A percentile compares a stretch with the other conserved stretches of the same genome.
These are phyloP conservation scores for Cercospora beticola DNA, from an alignment of 2,329 filamentous ascomycete species.

Conservation along the genomic window DNA sequence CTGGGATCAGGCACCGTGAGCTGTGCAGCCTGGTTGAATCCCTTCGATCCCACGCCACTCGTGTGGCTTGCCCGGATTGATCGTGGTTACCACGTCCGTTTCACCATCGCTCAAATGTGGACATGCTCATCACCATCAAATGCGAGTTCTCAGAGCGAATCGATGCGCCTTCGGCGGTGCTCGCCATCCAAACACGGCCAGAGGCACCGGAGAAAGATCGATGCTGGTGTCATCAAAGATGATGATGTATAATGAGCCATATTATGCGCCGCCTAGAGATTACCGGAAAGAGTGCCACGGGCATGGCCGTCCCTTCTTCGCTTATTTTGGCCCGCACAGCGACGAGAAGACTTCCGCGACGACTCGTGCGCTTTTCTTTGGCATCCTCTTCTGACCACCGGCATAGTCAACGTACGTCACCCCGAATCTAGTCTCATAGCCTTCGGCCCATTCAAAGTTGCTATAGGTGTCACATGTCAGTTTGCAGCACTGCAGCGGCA, in stretches of 20 bases:
- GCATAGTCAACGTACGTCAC: constrained; percentile 81
- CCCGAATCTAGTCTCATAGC: constrained; percentile 82
- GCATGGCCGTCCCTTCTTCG: background rate
- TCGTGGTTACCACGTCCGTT: background rate
- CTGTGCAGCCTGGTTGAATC: constrained; percentile 1
- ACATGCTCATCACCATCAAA: background rate
- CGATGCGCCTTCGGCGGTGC: background rate
- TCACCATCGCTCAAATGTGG: background rate
- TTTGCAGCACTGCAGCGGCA: background rate
- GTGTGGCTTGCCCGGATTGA: background rate
- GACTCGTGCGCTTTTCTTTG: constrained; percentile 79
- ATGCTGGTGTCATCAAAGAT: constrained; percentile 7
- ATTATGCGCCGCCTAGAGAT: constrained; percentile 12
- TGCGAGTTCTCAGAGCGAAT: background rate
- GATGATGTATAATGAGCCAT: constrained; percentile 12
- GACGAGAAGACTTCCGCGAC: constrained; percentile 47
- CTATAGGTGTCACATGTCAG: constrained; percentile 37
- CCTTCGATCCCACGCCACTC: background rate
- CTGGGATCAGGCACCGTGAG: background rate
- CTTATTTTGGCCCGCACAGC: constrained; percentile 6
- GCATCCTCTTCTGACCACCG: constrained; percentile 72
- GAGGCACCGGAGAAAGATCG: constrained; percentile 4
- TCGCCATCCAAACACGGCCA: background rate
- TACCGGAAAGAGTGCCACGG: constrained; percentile 12
- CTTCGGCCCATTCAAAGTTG: constrained; percentile 78